Evolutionary conservation across 1,139 yeast genomes (phyloP).

Genomic region (Taiozyma sp.): DNA sequence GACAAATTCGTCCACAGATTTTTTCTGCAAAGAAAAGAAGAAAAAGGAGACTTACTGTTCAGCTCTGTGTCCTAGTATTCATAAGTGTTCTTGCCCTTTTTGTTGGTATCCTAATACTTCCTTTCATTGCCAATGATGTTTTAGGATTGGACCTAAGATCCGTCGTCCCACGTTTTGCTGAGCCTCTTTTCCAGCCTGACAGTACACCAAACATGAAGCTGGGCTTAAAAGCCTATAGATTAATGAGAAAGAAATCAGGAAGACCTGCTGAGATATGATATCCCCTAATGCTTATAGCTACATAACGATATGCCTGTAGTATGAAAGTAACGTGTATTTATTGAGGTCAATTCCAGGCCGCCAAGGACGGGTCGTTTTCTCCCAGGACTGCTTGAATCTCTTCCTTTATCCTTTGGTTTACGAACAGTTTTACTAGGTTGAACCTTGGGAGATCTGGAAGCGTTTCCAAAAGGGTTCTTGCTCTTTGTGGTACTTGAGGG

Average conservation of each 20-base stretch:
- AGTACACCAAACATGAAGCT: slow-evolving; percentile 26
- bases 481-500: background rate
- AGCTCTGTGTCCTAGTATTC: slow-evolving; percentile 32
- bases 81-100: slow-evolving; percentile 28
- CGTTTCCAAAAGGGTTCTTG: slow-evolving; percentile 4
- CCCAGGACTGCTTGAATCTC: background rate
- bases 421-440: slow-evolving; percentile 5
- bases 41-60: slow-evolving; percentile 52
- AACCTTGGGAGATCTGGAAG: slow-evolving; percentile 13
- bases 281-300: background rate
- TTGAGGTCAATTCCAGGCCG: background rate
- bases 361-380: background rate
- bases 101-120: slow-evolving; percentile 32
- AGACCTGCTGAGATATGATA: slow-evolving; percentile 1
- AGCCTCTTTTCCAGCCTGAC: slow-evolving; percentile 39
- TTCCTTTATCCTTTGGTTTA: slow-evolving; percentile 5
- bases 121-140: slow-evolving; percentile 30
- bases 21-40: slow-evolving; percentile 85
- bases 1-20: slow-evolving; percentile 38
- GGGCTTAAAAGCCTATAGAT: slow-evolving; percentile 32
- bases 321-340: too few species aligned
- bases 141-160: slow-evolving; percentile 35
- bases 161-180: slow-evolving; percentile 33
- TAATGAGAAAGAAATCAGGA: slow-evolving; percentile 6
- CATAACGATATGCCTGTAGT: background rate